Evolutionary conservation across 257 asterid genomes (phyloP).

Genomic region (Orobanche coerulescens): DNA sequence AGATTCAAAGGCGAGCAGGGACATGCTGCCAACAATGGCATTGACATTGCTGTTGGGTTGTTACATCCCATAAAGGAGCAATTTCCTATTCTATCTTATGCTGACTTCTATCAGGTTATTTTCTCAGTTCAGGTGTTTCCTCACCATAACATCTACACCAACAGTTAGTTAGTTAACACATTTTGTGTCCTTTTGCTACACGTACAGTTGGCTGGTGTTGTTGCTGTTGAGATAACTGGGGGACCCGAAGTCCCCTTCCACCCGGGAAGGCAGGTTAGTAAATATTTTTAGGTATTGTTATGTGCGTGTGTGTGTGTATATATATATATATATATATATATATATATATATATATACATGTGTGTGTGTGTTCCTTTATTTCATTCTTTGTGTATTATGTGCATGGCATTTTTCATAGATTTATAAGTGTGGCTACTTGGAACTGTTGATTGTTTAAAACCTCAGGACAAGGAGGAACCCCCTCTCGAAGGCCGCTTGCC

Average conservation of each 20-base stretch:
- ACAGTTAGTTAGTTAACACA: background rate
- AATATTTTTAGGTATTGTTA: background rate
- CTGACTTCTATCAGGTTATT: constrained; percentile 71
- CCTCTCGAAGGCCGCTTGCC: constrained; percentile 87
- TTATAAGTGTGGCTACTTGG: background rate
- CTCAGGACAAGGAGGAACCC: constrained; percentile 62
- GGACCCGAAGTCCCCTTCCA: constrained; percentile 91
- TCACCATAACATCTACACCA: background rate
- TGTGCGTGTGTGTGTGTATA: background rate
- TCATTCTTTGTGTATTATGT: background rate
- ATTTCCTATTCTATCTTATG: constrained; percentile 55
- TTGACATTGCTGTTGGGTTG: constrained; percentile 55
- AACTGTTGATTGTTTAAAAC: background rate
- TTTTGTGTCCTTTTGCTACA: background rate
- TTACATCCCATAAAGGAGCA: constrained; percentile 69
- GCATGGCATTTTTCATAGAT: no score
- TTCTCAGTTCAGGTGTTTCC: background rate
- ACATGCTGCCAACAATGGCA: constrained; percentile 70
- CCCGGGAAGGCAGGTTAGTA: constrained; percentile 72
- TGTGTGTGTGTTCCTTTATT: background rate
- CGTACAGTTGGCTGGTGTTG: constrained; percentile 74
- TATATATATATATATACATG: no score
- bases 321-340: no score
- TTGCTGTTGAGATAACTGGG: constrained; percentile 81
- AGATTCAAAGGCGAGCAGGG: constrained; percentile 54